Evolutionary conservation across 2,329 filamentous ascomycete genomes (phyloP).

Genomic region (Penicillium sp.): DNA sequence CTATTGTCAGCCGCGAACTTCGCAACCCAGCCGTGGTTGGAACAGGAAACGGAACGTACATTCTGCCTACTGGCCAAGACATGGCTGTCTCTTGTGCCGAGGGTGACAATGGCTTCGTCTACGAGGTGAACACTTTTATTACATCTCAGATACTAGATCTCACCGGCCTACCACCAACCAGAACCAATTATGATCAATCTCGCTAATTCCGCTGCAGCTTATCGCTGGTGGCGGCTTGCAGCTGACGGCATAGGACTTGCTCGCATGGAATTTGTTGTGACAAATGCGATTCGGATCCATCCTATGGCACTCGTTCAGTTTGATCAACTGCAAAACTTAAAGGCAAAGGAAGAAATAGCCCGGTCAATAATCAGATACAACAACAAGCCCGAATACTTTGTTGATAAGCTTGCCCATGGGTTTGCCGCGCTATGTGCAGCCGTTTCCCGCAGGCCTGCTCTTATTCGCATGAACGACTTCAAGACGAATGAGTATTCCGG

Average conservation of each 20-base stretch:
- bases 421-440: conserved; percentile 42
- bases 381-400: conserved; percentile 42
- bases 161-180: conserved; percentile 20
- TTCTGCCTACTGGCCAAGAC: conserved; percentile 40
- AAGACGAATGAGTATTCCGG: conserved; percentile 46
- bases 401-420: conserved; percentile 40
- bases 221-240: conserved; percentile 45
- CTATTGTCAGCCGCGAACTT: conserved; percentile 45
- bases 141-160: conserved; percentile 34
- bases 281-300: conserved; percentile 40
- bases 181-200: conserved; percentile 45
- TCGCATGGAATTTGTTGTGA: conserved; percentile 46
- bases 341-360: conserved; percentile 29
- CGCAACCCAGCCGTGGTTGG: conserved; percentile 44
- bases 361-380: conserved; percentile 34
- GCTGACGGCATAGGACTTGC: conserved; percentile 44
- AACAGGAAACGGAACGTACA: conserved; percentile 38
- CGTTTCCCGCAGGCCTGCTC: conserved; percentile 42
- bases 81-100: conserved; percentile 45
- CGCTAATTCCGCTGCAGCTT: conserved; percentile 41
- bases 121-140: conserved; percentile 39
- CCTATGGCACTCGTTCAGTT: conserved; percentile 42
- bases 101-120: conserved; percentile 41
- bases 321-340: conserved; percentile 31
- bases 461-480: conserved; percentile 45